A percentile compares a stretch with the other conserved stretches of the same genome.
These are phyloP conservation scores for Coemansia sp. DNA, from an alignment of 192 early-diverging fungal genomes.

Conservation along the genomic window DNA sequence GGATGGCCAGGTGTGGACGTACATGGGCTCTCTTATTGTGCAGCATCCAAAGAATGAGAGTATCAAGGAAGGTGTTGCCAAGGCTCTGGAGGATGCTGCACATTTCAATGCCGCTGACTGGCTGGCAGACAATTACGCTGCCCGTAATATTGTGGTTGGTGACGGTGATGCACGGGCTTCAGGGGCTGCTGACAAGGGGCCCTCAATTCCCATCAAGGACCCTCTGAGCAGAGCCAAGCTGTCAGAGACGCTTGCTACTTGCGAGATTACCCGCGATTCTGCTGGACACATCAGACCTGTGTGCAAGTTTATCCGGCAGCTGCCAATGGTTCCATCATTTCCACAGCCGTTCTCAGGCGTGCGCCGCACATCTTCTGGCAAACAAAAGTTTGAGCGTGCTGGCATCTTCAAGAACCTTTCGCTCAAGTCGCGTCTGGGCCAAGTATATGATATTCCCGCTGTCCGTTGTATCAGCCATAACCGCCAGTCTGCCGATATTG, in stretches of 20 bases:
- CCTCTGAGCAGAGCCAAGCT: slow-evolving; percentile 26
- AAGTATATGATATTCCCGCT: slow-evolving; percentile 29
- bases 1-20: slow-evolving; percentile 50
- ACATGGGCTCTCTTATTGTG: slow-evolving; percentile 48
- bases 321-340: slow-evolving; percentile 45
- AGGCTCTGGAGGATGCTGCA: slow-evolving; percentile 40
- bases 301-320: slow-evolving; percentile 44
- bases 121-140: background rate
- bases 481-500: slow-evolving; percentile 19
- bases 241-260: slow-evolving; percentile 47
- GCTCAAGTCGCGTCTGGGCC: slow-evolving; percentile 28
- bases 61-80: slow-evolving; percentile 46
- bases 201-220: slow-evolving; percentile 14
- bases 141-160: background rate
- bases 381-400: slow-evolving; percentile 30
- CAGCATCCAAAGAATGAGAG: slow-evolving; percentile 42
- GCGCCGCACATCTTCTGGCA: slow-evolving; percentile 36
- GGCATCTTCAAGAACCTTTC: slow-evolving; percentile 42
- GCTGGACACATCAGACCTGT: slow-evolving; percentile 38
- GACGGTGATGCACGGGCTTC: background rate
- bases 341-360: slow-evolving; percentile 33
- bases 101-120: background rate
- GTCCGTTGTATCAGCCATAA: slow-evolving; percentile 46
- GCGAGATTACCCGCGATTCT: slow-evolving; percentile 40
- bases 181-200: background rate